These are phyloP conservation scores for Colletotrichum ledebouriae DNA, from an alignment of 2,329 filamentous ascomycete genomes.

Conservation along the genomic window DNA sequence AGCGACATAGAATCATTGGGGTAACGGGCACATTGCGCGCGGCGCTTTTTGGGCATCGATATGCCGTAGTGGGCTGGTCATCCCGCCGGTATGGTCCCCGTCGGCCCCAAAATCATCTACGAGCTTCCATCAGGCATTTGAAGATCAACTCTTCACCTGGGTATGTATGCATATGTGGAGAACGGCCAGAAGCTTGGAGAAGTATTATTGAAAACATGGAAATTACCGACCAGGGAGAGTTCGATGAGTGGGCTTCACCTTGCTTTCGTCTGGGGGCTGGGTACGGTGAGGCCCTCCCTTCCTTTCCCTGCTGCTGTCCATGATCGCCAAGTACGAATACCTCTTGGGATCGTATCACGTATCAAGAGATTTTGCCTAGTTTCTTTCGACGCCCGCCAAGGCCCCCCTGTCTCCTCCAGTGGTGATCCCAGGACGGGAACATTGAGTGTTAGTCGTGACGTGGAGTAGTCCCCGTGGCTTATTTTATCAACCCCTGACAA, in stretches of 20 bases:
- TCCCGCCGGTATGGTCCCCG: constrained; percentile 14
- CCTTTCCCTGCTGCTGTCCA: not conserved
- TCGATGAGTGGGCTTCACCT: not conserved
- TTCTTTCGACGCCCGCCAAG: no score
- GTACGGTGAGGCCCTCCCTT: constrained; percentile 28
- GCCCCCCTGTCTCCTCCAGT: no score
- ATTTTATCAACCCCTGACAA: constrained; percentile 27
- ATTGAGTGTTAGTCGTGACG: constrained; percentile 19
- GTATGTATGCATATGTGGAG: not conserved
- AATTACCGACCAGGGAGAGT: not conserved
- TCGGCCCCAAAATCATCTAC: constrained; percentile 19
- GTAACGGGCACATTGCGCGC: not conserved
- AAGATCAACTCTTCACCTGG: constrained; percentile 18
- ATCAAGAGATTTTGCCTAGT: no score
- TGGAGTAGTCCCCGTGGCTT: constrained; percentile 26
- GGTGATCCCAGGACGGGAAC: not conserved
- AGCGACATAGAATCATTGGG: not conserved
- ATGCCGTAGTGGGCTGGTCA: constrained; percentile 5
- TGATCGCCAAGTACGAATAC: not conserved
- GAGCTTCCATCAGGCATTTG: constrained; percentile 17
- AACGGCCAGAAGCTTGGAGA: constrained; percentile 32
- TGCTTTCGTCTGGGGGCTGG: constrained; percentile 4
- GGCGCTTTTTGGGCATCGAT: not conserved
- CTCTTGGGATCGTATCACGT: no score
- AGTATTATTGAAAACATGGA: constrained; percentile 19